Base-by-base conservation (phyloP, 176 grass and related monocot species). In the Oryza meridionalis region DNA sequence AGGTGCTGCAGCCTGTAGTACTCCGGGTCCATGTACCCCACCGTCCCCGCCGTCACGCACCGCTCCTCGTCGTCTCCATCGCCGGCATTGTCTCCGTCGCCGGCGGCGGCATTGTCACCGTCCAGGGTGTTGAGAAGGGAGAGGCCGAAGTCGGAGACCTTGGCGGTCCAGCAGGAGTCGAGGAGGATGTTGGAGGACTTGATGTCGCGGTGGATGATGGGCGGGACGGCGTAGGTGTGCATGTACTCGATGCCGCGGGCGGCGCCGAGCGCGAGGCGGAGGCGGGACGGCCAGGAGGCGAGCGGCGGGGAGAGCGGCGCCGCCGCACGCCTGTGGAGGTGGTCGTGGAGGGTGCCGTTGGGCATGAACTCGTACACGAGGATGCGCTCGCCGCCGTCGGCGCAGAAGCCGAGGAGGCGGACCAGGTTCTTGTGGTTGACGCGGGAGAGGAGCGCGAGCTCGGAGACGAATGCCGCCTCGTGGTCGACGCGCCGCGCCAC, bases 21-120 rank as follows among this genome's bases (percentile, higher is more conserved):
- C 88, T 98, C 92, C 25, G 92, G 95, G 82, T 98, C 95, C 95
- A 98, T 98, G 95, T 98, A 98, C 31, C 95, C 95, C 35, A 98
- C 90, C 35, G 95, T 98, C 2, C 95, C 95, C 2, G 92, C 95
- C 11, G 90, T 87, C 40, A 78, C 27, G 70, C 85, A 87, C 1
- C 81, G 70, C 25, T 85, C 89, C 25, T 88, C 69, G n/a, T 76
- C 88, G 6, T 31, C 29, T 31, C 70, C 21, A 13, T 69, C 73
- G 38, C 75, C 84, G 70, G 59, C 75, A 3, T 44, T 61, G 16
- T 2, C 25, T 26, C 3, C 0, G 40, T 8, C 27, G 13, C 40
- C 44, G 43, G 1, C 40, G 40, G 1, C 12, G 61, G 35, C 22
- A 35, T 35, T 35, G 4, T 0, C 33, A 50, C 1, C 2, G 9